Conservation (phyloP, 2,329 filamentous ascomycete genomes). For the Aspergillus uvarum region DNA sequence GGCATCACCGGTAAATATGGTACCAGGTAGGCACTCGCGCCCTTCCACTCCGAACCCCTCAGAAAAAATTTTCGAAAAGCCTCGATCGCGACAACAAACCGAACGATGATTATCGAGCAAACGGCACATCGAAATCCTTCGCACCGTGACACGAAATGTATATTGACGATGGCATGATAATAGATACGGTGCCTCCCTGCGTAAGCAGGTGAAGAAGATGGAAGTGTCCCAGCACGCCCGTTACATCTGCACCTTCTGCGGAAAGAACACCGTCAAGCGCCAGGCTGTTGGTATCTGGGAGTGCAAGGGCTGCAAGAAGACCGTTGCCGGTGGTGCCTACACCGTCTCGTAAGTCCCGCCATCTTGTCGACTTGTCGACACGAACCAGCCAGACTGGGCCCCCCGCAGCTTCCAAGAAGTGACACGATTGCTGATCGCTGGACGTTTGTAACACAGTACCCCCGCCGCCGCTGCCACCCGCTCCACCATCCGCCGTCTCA, state of each 20-base stretch:
- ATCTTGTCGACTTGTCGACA: not conserved
- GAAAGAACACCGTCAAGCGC: constrained; percentile 91
- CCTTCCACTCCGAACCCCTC: constrained; percentile 21
- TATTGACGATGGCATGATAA: constrained; percentile 28
- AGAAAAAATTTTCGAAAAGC: constrained; percentile 13
- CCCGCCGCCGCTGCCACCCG: constrained; percentile 90
- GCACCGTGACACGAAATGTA: constrained; percentile 4
- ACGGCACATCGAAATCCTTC: constrained; percentile 21
- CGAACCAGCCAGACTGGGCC: not conserved
- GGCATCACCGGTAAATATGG: constrained; percentile 99
- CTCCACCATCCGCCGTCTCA: constrained; percentile 94
- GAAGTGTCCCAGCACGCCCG: constrained; percentile 98
- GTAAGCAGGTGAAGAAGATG: constrained; percentile 99
- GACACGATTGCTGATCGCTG: constrained; percentile 18
- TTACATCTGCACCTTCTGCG: constrained; percentile 98
- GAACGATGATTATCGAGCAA: constrained; percentile 14
- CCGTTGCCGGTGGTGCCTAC: constrained; percentile 89
- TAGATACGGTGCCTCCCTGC: constrained; percentile 98
- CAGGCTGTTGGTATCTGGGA: constrained; percentile 94
- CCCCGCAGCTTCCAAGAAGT: not conserved
- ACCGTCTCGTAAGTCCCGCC: constrained; percentile 79
- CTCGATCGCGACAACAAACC: constrained; percentile 12
- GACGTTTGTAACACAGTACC: constrained; percentile 58
- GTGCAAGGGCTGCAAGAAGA: constrained; percentile 95
- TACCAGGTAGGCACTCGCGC: constrained; percentile 70